Evolutionary conservation across 1,139 yeast genomes (phyloP), one percentile per base, ranked within the genome.

Genomic region (Wickerhamomyces sp.): DNA sequence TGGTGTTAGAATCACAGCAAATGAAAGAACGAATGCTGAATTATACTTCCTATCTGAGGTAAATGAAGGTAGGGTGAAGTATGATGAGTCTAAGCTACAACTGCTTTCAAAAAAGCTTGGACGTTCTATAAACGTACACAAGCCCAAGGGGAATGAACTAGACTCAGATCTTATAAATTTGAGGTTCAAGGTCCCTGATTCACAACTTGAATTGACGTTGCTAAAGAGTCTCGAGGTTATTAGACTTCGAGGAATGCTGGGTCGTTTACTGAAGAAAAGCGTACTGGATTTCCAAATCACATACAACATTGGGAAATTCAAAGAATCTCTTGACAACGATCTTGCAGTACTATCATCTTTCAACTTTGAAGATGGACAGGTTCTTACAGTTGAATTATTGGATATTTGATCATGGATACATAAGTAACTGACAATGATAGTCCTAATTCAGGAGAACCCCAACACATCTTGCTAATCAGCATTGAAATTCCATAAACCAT

Each of bases 401-500:
- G 37, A 23, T 18, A 18, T 18, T 18, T 18, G 23, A 18, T 18
- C 23, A 18, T 18, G 23, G 4, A 18, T 18, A 23, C 35, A 33
- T 46, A 15, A 35, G 42, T 27, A 37, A 11, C 11, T 36, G 37
- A 43, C 39, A 33, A 37, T 39, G 13, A 43, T 50, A 43, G 36
- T 43, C 41, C 34, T 41, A 47, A 42, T 43, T 18, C 27, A 34
- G 26, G 7, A 26, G 5, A 34, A 27, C 23, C 33, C 23, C 7
- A 10, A 30, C 40, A 39, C 30, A 30, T 26, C 33, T 10, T 34
- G 42, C 43, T 53, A 58, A 31, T 71, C 76, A 15, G 66, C 61
- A 34, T 63, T 58, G 53, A 82, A 77, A 51, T 72, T 71, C 95
- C 95, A 85, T 56, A 91, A 72, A 10, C 96, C 96, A 66, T 91